Conservation (phyloP, 257 asterid species). For the Capsicum baccatum region DNA sequence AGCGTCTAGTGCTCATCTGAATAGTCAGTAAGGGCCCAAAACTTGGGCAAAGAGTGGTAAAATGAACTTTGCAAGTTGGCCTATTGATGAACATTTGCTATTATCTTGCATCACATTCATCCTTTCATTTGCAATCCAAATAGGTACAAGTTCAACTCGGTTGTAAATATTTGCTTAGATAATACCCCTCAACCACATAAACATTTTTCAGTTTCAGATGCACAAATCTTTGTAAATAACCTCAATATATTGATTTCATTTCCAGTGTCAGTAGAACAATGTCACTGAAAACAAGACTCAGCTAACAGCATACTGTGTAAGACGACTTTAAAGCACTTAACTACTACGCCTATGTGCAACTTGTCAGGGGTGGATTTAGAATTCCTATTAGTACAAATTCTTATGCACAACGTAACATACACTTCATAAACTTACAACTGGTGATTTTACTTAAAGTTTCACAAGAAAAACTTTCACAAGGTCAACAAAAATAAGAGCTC, state of each 20-base stretch:
- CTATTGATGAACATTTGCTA: not conserved
- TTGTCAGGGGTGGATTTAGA: conserved; percentile 30
- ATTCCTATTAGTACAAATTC: conserved; percentile 42
- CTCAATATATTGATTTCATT: not conserved
- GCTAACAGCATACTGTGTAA: not conserved
- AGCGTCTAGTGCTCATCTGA: not conserved
- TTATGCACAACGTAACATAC: conserved; percentile 44
- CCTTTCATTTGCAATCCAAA: not conserved
- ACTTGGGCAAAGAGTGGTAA: not conserved
- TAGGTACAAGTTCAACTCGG: not conserved
- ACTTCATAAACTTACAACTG: conserved; percentile 34
- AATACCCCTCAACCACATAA: not conserved
- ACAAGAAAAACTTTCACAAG: conserved; percentile 13
- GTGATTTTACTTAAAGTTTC: conserved; percentile 18
- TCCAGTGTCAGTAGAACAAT: not conserved
- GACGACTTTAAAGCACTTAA: not conserved
- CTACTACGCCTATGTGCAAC: conserved; percentile 37
- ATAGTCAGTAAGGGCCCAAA: not conserved
- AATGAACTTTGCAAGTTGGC: not conserved
- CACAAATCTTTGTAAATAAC: not conserved
- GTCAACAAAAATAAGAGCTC: conserved; percentile 33
- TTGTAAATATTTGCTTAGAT: not conserved
- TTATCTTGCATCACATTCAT: not conserved
- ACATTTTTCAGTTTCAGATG: not conserved
- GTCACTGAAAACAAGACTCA: not conserved